Evolutionary conservation across 164 flowering plant species (phyloP), one percentile per base, ranked within the genome.

Genomic region (Vitis vinifera): DNA sequence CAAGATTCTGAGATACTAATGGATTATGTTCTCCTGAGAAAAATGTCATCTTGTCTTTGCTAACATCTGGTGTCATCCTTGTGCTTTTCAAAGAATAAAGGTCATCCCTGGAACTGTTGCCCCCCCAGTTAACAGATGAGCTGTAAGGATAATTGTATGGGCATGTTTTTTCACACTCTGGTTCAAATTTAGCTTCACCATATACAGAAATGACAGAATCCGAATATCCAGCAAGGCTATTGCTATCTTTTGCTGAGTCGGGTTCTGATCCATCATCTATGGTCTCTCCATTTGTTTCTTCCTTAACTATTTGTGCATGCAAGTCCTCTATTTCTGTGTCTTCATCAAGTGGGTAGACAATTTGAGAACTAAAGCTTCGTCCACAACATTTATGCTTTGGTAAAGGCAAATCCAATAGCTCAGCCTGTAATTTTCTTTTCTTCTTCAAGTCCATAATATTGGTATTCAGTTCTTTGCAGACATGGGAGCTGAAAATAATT

Each of bases 361-460:
- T 50, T 27, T 72, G 78, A 31, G 63, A 74, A 31, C 65, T 16
- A 56, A 70, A 62, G 56, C 61, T 59, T 61, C 66, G 62, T 62
- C 72, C 71, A 55, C 70, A 61, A 67, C 84, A 82, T 62, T 70
- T 81, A 51, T 84, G 89, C 75, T 90, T 92, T n/a, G 86, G 68
- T 9, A 71, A 16, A 10, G 92, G 97, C 75, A 80, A 65, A 65
- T 59, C 86, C 69, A 80, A 69, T 27, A 75, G 81, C 67, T 82
- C 89, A 31, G 76, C 79, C 67, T 79, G 80, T 23, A 83, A 72
- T 76, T 90, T 90, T 67, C 94, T 85, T 77, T 92, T 92, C 87
- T 80, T 89, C 71, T 57, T 82, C 69, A 79, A 60, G 65, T 73
- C 75, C 17, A 56, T 30, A 44, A 65, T n/a, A 48, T 65, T 55